Percentiles rank a stretch among this genome's conserved stretches.
phyloP scores from a whole-genome alignment of 1,139 yeast species.

The Kurtzmaniella quercitrusa region DNA sequence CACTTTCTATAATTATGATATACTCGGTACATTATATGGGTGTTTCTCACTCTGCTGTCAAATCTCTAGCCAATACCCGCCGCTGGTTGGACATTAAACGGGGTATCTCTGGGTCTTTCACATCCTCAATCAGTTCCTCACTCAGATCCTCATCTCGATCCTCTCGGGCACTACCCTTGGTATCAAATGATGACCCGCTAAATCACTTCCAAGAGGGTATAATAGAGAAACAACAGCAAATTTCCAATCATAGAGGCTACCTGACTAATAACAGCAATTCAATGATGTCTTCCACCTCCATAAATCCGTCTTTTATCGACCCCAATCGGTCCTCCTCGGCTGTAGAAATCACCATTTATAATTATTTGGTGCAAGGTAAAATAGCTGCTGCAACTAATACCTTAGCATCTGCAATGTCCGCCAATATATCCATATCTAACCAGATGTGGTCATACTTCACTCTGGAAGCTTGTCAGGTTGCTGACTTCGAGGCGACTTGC shows the following conservation, averaged over 20 bases:
- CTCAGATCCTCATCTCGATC: neutral
- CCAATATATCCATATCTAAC: slow-evolving; percentile 23
- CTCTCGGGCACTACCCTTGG: neutral
- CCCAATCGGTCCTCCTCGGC: too few relatives aligned
- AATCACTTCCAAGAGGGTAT: too few relatives aligned
- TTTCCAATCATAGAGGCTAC: too few relatives aligned
- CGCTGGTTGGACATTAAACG: neutral
- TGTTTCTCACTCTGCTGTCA: neutral
- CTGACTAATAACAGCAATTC: too few relatives aligned
- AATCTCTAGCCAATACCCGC: neutral
- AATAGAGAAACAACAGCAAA: too few relatives aligned
- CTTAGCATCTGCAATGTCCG: slow-evolving; percentile 18
- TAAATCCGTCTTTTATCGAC: too few relatives aligned
- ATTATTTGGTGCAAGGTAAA: slow-evolving; percentile 15
- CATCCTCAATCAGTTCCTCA: neutral
- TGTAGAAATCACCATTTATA: slow-evolving; percentile 17
- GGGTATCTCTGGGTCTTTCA: neutral
- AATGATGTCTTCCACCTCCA: too few relatives aligned
- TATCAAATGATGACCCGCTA: too few relatives aligned
- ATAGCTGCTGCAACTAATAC: slow-evolving; percentile 20
- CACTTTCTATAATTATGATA: neutral
- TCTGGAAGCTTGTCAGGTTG: slow-evolving; percentile 20
- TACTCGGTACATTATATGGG: neutral
- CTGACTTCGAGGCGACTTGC: slow-evolving; percentile 30
- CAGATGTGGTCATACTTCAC: slow-evolving; percentile 33